Conservation (phyloP, 768 basidiomycete genomes). For the Mycena alexandri region DNA sequence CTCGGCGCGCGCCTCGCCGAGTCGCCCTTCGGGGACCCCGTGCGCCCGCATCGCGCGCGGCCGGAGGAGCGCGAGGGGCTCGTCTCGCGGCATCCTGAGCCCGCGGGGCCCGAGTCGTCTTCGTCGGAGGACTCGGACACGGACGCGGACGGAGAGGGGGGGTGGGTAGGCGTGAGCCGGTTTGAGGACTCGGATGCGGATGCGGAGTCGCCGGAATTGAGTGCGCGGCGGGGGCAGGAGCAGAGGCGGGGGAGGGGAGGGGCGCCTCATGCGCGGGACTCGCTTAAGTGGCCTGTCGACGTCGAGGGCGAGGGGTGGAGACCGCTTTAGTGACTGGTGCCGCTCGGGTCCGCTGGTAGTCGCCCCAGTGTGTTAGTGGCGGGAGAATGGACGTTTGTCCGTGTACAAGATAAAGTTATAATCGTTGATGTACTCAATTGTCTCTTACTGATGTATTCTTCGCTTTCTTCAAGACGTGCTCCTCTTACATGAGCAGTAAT, state of each 20-base stretch:
- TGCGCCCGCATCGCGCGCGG: slow-evolving; percentile 5
- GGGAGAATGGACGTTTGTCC: too few relatives aligned
- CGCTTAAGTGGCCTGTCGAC: slow-evolving; percentile 38
- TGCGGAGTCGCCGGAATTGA: slow-evolving; percentile 1
- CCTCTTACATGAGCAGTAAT: too few relatives aligned
- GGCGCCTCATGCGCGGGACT: slow-evolving; percentile 27
- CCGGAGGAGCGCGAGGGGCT: slow-evolving; percentile 29
- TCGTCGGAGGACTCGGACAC: slow-evolving; percentile 6
- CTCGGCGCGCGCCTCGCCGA: slow-evolving; percentile 28
- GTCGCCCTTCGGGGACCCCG: slow-evolving; percentile 38
- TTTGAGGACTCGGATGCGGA: slow-evolving; percentile 24
- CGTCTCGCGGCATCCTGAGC: slow-evolving; percentile 2
- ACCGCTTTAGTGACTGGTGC: slow-evolving; percentile 23
- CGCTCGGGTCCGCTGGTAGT: too few relatives aligned
- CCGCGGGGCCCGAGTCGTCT: not conserved
- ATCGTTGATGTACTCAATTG: too few relatives aligned
- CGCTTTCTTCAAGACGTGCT: too few relatives aligned
- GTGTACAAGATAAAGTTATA: too few relatives aligned
- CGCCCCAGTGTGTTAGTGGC: too few relatives aligned
- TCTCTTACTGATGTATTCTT: too few relatives aligned
- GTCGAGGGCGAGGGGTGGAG: slow-evolving; percentile 37
- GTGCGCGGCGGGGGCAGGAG: not conserved
- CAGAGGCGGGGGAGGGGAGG: not conserved
- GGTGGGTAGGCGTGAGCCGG: slow-evolving; percentile 30
- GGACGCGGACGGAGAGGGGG: slow-evolving; percentile 23